Percentiles rank a stretch among this genome's conserved stretches.
These are phyloP conservation scores for Fusarium oxysporum DNA, from an alignment of 2,329 filamentous ascomycete genomes.

Conservation along the genomic window DNA sequence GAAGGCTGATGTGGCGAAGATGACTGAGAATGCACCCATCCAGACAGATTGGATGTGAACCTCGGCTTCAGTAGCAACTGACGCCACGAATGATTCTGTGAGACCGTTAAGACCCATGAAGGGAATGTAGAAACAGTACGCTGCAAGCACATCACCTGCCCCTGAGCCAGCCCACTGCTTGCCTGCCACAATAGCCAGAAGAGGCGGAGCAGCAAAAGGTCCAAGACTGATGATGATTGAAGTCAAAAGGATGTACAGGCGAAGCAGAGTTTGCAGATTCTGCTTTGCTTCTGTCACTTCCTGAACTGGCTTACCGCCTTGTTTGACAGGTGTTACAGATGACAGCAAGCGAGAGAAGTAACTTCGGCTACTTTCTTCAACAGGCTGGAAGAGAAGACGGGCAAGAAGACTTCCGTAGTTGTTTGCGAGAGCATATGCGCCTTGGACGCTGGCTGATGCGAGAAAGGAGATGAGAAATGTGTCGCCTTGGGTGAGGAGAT, in stretches of 20 bases:
- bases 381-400: slow-evolving; percentile 89
- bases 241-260: slow-evolving; percentile 79
- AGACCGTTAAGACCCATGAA: slow-evolving; percentile 92
- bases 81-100: slow-evolving; percentile 91
- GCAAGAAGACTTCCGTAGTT: slow-evolving; percentile 94
- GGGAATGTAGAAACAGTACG: slow-evolving; percentile 93
- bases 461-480: slow-evolving; percentile 86
- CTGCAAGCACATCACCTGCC: slow-evolving; percentile 78
- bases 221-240: slow-evolving; percentile 76
- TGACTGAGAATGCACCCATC: slow-evolving; percentile 85
- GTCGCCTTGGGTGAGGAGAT: slow-evolving; percentile 93
- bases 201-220: slow-evolving; percentile 77
- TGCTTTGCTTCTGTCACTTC: slow-evolving; percentile 56
- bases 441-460: slow-evolving; percentile 83
- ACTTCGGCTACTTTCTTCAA: slow-evolving; percentile 92
- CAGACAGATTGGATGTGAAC: slow-evolving; percentile 82
- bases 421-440: slow-evolving; percentile 90
- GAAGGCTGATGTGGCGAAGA: slow-evolving; percentile 81
- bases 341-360: slow-evolving; percentile 86
- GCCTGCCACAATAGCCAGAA: slow-evolving; percentile 82
- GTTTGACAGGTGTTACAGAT: slow-evolving; percentile 36
- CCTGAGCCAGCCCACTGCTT: slow-evolving; percentile 79
- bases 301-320: slow-evolving; percentile 41
- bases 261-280: slow-evolving; percentile 74
- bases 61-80: slow-evolving; percentile 80